Evolutionary conservation across 1,284 basidiomycete genomes (phyloP).

Genomic region (Takashimella koratensis): DNA sequence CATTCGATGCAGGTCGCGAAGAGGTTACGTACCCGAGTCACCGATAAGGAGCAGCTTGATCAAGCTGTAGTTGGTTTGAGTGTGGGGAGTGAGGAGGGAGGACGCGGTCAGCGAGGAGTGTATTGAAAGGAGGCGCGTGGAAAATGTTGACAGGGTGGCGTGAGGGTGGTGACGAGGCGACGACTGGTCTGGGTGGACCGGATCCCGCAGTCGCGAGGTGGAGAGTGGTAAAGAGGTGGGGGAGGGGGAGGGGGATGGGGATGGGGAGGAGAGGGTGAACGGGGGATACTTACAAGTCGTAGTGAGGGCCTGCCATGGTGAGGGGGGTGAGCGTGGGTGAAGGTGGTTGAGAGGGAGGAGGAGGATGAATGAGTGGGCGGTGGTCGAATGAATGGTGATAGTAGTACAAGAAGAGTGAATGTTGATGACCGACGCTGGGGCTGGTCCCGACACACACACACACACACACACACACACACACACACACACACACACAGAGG

Average conservation of each 20-base stretch:
- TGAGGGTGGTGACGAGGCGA: not conserved
- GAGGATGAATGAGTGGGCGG: not conserved
- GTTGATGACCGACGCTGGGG: no score
- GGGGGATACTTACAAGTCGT: slow-evolving; percentile 48
- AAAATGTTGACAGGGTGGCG: not conserved
- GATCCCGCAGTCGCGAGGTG: no score
- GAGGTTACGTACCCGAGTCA: slow-evolving; percentile 69
- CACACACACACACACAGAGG: no score
- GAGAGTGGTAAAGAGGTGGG: no score
- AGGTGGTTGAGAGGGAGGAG: not conserved
- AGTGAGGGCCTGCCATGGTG: slow-evolving; percentile 47
- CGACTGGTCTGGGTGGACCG: no score
- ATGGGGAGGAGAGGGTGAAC: not conserved
- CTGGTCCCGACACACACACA: not conserved
- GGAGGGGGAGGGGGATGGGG: not conserved
- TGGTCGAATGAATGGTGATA: slow-evolving; percentile 2
- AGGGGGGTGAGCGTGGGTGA: slow-evolving; percentile 3
- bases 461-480: no score
- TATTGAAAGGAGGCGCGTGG: no score
- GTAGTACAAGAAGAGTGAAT: no score
- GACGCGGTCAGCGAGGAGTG: not conserved
- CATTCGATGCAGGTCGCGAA: no score
- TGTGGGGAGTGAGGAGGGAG: not conserved
- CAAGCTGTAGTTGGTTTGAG: slow-evolving; percentile 53
- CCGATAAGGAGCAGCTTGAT: slow-evolving; percentile 98